phyloP scores from a whole-genome alignment of 2,329 filamentous ascomycete genomes.

The Botrytis porri region DNA sequence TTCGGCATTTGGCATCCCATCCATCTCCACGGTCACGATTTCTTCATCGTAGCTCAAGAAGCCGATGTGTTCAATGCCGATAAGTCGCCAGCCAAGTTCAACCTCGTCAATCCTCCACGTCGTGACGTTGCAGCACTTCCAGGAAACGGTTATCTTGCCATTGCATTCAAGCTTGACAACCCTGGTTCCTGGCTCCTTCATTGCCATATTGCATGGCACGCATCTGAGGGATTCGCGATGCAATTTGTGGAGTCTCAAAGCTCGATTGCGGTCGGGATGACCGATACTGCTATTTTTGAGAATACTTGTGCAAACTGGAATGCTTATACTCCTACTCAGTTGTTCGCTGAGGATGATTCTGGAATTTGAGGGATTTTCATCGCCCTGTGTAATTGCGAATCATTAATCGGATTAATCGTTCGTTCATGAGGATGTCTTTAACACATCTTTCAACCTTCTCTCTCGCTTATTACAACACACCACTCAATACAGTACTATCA shows the following conservation, averaged over 20 bases:
- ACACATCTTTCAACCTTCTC: not conserved
- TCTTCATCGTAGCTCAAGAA: slow-evolving; percentile 47
- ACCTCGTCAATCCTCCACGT: slow-evolving; percentile 48
- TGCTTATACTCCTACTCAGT: slow-evolving; percentile 22
- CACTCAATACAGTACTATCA: not conserved
- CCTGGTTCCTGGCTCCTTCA: slow-evolving; percentile 38
- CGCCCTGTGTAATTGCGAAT: not conserved
- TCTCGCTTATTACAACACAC: not conserved
- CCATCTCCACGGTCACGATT: slow-evolving; percentile 53
- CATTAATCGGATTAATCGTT: not conserved
- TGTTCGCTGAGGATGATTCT: slow-evolving; percentile 32
- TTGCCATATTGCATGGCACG: slow-evolving; percentile 50
- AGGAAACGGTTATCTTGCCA: slow-evolving; percentile 35
- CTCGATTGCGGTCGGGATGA: slow-evolving; percentile 27
- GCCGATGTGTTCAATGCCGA: slow-evolving; percentile 34
- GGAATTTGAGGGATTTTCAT: slow-evolving; percentile 27
- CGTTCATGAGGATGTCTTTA: not conserved
- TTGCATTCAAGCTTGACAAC: slow-evolving; percentile 38
- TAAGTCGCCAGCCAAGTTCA: slow-evolving; percentile 12
- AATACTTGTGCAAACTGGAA: slow-evolving; percentile 31
- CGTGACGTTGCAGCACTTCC: slow-evolving; percentile 51
- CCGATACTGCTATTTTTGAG: slow-evolving; percentile 23
- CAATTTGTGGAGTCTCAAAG: slow-evolving; percentile 47
- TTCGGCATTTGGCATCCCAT: slow-evolving; percentile 37
- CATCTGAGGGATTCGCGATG: slow-evolving; percentile 50